Evolutionary conservation across 441 rosid genomes (phyloP), one percentile per base, ranked within the genome.

Genomic region (Gossypium schwendimanii): DNA sequence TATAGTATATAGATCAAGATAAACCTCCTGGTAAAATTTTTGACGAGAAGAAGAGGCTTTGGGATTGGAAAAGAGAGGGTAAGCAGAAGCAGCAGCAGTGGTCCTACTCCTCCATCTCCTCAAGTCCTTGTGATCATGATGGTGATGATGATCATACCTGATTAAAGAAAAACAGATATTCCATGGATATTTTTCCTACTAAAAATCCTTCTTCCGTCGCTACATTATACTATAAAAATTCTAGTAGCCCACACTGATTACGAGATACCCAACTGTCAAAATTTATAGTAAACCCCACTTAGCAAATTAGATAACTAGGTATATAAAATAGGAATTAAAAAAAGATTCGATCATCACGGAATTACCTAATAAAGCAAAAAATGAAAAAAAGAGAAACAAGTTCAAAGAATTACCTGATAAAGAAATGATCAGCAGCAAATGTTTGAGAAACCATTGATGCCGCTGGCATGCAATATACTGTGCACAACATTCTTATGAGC

Each of bases 111-210:
- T 85, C 78, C 80, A 74, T 80, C 75, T 82, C 80, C 75, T 63
- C 79, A 72, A 75, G 82, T 76, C 75, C 83, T 55, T 83, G 63
- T 77, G 82, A 76, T 84, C 85, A 81, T 80, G 39, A 31, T 31
- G 79, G 81, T 80, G 90, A 83, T 76, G 82, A 68, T 84, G 82
- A 80, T 80, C 91, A 87, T 83, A 89, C 96, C 97, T 92, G 96
- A 89, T 84, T 84, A 87, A 91, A 89, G 76, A 84, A 84, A 87
- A 87, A 84, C 76, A 78, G 79, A 74, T 76, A 77, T 84, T 81
- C 69, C 54, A 64, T 82, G 73, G 79, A 66, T 73, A 80, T 76
- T 61, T 79, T 76, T 62, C 58, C 75, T 57, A 60, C 83, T 79
- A 82, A 72, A 82, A 81, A 81, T 65, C 74, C 81, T 77, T 69